Conservation (phyloP, 257 asterid genomes). For the Solanum medicagineum region DNA sequence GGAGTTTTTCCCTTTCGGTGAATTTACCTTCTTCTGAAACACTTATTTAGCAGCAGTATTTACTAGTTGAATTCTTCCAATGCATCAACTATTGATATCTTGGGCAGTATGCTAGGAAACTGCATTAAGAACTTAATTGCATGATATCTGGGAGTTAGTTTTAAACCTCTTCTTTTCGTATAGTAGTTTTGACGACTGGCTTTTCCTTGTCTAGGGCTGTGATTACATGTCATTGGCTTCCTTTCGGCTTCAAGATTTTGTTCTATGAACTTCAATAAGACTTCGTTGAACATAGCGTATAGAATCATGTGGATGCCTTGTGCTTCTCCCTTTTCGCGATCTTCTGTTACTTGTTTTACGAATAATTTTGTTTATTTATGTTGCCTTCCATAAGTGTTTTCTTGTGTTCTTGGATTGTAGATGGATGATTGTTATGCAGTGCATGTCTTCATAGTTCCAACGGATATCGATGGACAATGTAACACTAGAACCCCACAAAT, state of each 20-base stretch:
- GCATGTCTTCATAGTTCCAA: conserved; percentile 34
- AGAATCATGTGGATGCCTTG: not conserved
- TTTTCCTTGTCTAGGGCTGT: conserved; percentile 44
- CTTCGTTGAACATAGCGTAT: not conserved
- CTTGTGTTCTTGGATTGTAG: conserved; percentile 27
- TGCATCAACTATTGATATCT: not conserved
- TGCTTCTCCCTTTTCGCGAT: not conserved
- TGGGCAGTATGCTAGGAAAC: not conserved
- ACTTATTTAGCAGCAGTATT: not conserved
- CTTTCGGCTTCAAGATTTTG: conserved; percentile 25
- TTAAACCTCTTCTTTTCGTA: not conserved
- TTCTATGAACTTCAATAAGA: not conserved
- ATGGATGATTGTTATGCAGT: conserved; percentile 50
- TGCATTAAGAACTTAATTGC: not conserved
- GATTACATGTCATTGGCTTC: conserved; percentile 21
- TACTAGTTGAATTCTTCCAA: not conserved
- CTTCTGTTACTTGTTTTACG: not conserved
- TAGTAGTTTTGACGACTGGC: conserved; percentile 19
- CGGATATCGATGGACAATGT: conserved; percentile 22
- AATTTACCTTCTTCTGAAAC: not conserved
- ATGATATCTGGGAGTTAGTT: not conserved
- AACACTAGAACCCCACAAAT: conserved; percentile 4
- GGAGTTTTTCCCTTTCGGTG: not conserved
- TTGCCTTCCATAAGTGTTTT: conserved; percentile 3
- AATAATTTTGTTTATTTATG: not conserved